Base-by-base conservation (phyloP, 2,329 filamentous ascomycete species). In the Biscogniauxia sp. region DNA sequence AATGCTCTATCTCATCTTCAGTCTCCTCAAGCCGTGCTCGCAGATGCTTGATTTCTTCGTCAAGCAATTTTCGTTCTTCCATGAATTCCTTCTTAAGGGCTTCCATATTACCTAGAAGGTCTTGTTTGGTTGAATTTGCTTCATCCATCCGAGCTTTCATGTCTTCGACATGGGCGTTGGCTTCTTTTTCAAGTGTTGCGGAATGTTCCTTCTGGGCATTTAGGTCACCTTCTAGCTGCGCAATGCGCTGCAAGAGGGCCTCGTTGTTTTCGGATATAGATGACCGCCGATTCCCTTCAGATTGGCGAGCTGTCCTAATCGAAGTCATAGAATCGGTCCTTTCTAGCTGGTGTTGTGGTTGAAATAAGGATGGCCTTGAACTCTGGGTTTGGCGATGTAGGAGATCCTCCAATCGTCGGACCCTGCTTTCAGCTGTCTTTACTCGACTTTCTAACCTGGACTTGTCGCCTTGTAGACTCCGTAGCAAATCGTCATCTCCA, bases 51-150 rank as follows among this genome's bases (percentile, higher is more conserved):
- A 95, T 88, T 72, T 98, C 93, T 17, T 86, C 82, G 68, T 97
- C 91, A 0, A 98, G 80, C 9, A 88, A 90, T 70, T 90, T 92
- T 49, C 95, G 87, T 75, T 98, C 94, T 55, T 88, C 87, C 41
- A 90, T 82, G 67, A 97, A 97, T 70, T 98, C 95, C 25, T 87
- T 87, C 75, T 97, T 92, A 66, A 96, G 85, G 13, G 93, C 89
- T 72, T 98, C 93, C 79, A 99, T 92, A 71, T 99, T 99, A 66
- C 92, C 89, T 77, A 99, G 87, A 9, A 99, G 85, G 74, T 98
- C 95, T 68, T 91, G 90, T 75, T 99, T 99, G 0, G 91, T 97
- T 2, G 92, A 93, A 68, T 95, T 92, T 5, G 87, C 91, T 74
- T 98, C 94, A 64, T 95, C 87, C 63, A 97, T 84, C 69, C 88